These are phyloP conservation scores for Leccinum subgranulosum DNA, from an alignment of 768 basidiomycete genomes.

Conservation along the genomic window DNA sequence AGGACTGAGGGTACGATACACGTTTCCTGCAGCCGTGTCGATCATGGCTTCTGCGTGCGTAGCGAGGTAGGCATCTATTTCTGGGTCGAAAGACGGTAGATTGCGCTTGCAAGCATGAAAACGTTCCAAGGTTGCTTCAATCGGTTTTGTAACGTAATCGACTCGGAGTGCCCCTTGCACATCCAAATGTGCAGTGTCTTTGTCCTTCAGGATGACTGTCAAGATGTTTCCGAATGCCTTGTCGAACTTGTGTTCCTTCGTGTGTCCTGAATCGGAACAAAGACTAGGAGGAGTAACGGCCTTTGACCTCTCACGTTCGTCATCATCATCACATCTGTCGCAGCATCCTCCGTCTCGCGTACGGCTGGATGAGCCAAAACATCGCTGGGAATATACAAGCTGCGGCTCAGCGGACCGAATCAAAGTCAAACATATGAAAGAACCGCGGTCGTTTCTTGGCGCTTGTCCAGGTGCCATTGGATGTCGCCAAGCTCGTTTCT, in stretches of 20 bases:
- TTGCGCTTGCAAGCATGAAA: not conserved
- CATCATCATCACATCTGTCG: not conserved
- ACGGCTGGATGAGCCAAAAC: not conserved
- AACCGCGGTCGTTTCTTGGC: not conserved
- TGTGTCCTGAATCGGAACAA: not conserved
- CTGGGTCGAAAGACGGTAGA: not conserved
- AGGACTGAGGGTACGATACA: not conserved
- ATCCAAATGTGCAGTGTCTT: not conserved
- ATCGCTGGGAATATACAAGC: not conserved
- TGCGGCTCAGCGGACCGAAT: not conserved
- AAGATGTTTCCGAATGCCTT: not conserved
- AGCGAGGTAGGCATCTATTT: not conserved
- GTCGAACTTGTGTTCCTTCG: not conserved
- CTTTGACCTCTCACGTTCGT: not conserved
- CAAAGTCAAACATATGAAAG: not conserved
- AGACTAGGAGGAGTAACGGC: not conserved
- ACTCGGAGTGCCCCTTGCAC: not conserved
- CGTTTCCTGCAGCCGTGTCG: not conserved
- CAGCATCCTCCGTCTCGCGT: not conserved
- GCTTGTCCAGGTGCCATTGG: not conserved
- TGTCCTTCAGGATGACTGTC: not conserved
- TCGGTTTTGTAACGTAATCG: not conserved
- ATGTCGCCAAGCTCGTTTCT: not conserved
- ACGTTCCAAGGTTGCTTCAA: not conserved
- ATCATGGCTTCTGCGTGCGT: not conserved